Evolutionary conservation across 1,139 yeast genomes (phyloP).

Genomic region (Arxiozyma slooffiae): DNA sequence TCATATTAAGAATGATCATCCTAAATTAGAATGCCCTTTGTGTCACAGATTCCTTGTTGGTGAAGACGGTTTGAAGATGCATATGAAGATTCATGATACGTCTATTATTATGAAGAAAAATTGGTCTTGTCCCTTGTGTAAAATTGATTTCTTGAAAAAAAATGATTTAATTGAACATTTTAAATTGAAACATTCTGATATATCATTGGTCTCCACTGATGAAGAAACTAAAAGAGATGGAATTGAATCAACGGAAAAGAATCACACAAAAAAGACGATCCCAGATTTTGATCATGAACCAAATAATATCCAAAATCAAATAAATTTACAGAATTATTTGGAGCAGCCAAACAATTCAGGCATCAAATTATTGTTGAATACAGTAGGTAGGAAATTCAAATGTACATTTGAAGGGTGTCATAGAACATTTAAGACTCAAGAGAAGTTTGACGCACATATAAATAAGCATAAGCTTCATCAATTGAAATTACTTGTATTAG

Average conservation of each 20-base stretch:
- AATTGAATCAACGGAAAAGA: not conserved
- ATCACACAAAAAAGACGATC: not conserved
- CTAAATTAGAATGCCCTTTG: constrained; percentile 51
- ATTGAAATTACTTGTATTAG: constrained; percentile 22
- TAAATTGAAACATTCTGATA: constrained; percentile 31
- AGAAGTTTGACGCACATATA: constrained; percentile 26
- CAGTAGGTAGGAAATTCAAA: constrained; percentile 26
- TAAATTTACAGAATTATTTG: constrained; percentile 10
- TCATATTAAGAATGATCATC: constrained; percentile 67
- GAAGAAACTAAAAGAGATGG: constrained; percentile 3
- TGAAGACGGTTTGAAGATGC: constrained; percentile 56
- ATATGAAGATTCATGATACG: constrained; percentile 53
- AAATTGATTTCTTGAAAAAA: constrained; percentile 31
- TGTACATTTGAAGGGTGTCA: constrained; percentile 27
- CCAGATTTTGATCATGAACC: constrained; percentile 2
- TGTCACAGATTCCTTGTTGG: constrained; percentile 77
- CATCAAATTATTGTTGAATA: constrained; percentile 21
- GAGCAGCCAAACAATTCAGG: constrained; percentile 15
- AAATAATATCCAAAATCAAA: constrained; percentile 9
- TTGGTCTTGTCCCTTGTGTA: constrained; percentile 55
- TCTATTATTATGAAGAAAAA: constrained; percentile 39
- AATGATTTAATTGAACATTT: constrained; percentile 39
- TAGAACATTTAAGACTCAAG: constrained; percentile 29
- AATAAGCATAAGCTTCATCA: constrained; percentile 30
- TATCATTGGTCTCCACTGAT: constrained; percentile 13